Evolutionary conservation across 163 green algal genomes (phyloP), one percentile per base, ranked within the genome.

Genomic region (Prototheca wickerhamii): DNA sequence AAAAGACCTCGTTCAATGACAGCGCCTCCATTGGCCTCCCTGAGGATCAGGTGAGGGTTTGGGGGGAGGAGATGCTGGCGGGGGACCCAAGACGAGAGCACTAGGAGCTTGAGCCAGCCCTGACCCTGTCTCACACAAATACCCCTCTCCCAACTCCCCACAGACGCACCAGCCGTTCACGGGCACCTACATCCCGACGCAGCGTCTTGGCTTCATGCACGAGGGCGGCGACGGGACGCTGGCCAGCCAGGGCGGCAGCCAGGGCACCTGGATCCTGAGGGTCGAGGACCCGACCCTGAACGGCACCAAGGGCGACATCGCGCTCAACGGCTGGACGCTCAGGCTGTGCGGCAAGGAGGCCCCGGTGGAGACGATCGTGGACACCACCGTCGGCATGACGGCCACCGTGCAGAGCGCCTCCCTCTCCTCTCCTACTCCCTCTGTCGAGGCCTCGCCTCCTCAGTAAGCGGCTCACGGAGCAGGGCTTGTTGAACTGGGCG

Each of bases 271-370:
- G 68, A 64, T 37, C 6, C 42, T 74, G n/a, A 33, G 26, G 21
- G 57, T 74, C n/a, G 53, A 58, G 5, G 68, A 74, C 26, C 51
- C 68, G 12, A 52, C 53, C 2, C 53, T 54, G 35, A 74, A 69
- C 32, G 49, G 50, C 37, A 70, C 60, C 10, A 57, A 49, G 34
- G 49, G 67, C 23, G 46, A 61, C 6, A 73, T 73, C 23, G 59
- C 52, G 7, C 59, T 73, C 35, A 73, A 73, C 26, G 61, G 67
- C 51, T 73, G 67, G 67, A 59, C 34, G 26, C 59, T 73, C 42
- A 3, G 8, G 2, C 59, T 73, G 31, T 73, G 67, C 26, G 46
- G 46, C 46, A 25, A 29, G n/a, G n/a, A n/a, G n/a, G n/a, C n/a
- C n/a, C n/a, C n/a, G n/a, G n/a, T n/a, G n/a, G n/a, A n/a, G n/a